phyloP scores from a whole-genome alignment of 202 grass and related monocot species.

The Panicum hallii region DNA sequence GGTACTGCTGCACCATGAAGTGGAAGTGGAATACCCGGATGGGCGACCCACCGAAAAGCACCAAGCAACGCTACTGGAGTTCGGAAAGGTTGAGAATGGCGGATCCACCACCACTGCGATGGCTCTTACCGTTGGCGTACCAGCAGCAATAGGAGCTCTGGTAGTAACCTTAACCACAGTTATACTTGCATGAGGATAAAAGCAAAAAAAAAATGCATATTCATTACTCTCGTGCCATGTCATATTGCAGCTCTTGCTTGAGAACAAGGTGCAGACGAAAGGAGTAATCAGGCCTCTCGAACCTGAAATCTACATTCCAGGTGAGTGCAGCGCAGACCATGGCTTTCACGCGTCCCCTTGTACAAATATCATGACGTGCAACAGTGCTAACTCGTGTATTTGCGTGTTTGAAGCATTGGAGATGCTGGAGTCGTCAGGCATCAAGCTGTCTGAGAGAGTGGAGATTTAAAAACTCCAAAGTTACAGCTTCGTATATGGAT shows the following conservation, averaged over 20 bases:
- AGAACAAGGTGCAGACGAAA: constrained; percentile 73
- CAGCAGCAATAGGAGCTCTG: constrained; percentile 83
- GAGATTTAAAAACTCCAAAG: constrained; percentile 45
- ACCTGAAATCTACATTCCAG: constrained; percentile 85
- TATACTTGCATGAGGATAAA: neutral
- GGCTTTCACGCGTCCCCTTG: neutral
- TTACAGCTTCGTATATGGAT: neutral
- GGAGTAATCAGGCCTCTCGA: constrained; percentile 86
- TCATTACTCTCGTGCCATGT: constrained; percentile 26
- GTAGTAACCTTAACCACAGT: constrained; percentile 51
- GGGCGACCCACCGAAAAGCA: constrained; percentile 73
- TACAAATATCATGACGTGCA: neutral
- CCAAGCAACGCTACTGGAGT: constrained; percentile 79
- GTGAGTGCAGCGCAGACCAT: constrained; percentile 43
- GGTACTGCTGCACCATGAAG: constrained; percentile 93
- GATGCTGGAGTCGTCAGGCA: constrained; percentile 77
- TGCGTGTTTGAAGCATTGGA: constrained; percentile 72
- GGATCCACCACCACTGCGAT: constrained; percentile 79
- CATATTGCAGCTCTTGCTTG: constrained; percentile 76
- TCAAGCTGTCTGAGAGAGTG: constrained; percentile 80
- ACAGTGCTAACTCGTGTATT: constrained; percentile 29
- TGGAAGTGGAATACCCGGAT: constrained; percentile 74
- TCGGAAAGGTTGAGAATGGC: constrained; percentile 72
- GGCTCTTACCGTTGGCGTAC: constrained; percentile 87
- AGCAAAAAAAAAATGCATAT: neutral